Conservation (phyloP, 1,284 basidiomycete genomes). For the Coniferiporia sulphurascens region DNA sequence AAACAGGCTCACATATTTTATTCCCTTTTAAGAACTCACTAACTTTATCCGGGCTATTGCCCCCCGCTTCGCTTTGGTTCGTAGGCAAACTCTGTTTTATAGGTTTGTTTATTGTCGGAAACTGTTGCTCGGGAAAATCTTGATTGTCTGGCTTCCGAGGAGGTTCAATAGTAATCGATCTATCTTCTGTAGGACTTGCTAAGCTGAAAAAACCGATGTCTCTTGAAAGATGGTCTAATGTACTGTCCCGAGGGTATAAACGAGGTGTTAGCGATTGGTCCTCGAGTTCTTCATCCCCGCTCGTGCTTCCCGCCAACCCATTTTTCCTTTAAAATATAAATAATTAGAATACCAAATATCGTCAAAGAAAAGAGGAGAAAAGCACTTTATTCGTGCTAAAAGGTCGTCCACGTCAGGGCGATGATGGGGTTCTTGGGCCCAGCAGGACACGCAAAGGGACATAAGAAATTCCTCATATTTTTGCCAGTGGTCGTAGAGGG, state of each 20-base stretch:
- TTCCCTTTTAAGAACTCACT: not conserved
- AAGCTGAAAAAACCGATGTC: not conserved
- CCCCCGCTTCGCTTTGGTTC: not conserved
- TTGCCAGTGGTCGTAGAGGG: not conserved
- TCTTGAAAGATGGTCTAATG: not conserved
- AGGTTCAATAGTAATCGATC: not conserved
- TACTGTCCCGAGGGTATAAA: not conserved
- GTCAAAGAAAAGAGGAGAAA: not conserved
- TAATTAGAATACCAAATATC: not conserved
- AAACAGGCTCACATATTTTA: not conserved
- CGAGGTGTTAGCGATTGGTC: constrained; percentile 1
- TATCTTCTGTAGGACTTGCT: not conserved
- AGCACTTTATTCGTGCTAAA: not conserved
- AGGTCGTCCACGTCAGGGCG: constrained; percentile 2
- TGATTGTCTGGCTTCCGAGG: not conserved
- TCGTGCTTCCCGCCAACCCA: not conserved
- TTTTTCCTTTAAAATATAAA: not conserved
- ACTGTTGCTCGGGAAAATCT: too few species aligned
- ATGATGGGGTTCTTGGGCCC: not conserved
- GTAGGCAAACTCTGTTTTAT: not conserved
- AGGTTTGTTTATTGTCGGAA: not conserved
- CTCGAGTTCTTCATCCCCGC: not conserved
- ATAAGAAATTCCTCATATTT: not conserved
- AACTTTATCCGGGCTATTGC: not conserved
- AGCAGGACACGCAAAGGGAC: constrained; percentile 2